Conservation (phyloP, 805 yeast species). For the Candida wancherniae region DNA sequence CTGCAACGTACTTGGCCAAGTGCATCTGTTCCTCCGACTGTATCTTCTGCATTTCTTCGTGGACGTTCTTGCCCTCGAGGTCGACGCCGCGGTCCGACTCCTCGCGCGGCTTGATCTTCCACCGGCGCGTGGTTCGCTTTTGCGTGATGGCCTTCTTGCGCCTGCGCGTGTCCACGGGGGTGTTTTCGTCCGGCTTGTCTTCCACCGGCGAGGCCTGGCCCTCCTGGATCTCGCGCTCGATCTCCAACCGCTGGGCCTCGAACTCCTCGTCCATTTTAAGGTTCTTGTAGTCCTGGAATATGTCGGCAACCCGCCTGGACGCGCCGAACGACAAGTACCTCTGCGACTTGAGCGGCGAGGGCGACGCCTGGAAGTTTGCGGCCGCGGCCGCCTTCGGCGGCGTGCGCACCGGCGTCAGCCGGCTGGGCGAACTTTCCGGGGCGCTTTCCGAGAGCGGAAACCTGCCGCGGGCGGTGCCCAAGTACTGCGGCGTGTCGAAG, state of each 20-base stretch:
- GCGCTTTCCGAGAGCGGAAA: conserved; percentile 12
- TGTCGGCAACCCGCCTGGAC: conserved; percentile 34
- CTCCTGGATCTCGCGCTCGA: conserved; percentile 11
- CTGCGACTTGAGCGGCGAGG: conserved; percentile 41
- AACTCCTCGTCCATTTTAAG: conserved; percentile 22
- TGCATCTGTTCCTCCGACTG: conserved; percentile 26
- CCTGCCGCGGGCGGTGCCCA: conserved; percentile 13
- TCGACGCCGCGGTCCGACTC: conserved; percentile 22
- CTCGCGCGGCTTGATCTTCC: conserved; percentile 42
- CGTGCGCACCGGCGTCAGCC: conserved; percentile 3
- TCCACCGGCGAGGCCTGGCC: conserved; percentile 8
- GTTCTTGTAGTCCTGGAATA: conserved; percentile 43
- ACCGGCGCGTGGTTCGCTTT: conserved; percentile 49
- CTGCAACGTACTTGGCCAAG: conserved; percentile 21
- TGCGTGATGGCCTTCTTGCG: conserved; percentile 39
- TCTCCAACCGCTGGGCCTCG: conserved; percentile 14
- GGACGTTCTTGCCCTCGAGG: conserved; percentile 37
- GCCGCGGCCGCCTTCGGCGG: conserved; percentile 13
- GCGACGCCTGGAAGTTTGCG: conserved; percentile 36
- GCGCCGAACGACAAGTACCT: conserved; percentile 21
- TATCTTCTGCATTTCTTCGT: conserved; percentile 33
- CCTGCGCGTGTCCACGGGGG: conserved; percentile 1
- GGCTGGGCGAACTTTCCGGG: conserved; percentile 2
- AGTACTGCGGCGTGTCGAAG: conserved; percentile 13
- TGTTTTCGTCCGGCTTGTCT: conserved; percentile 1